Conservation (phyloP, 805 yeast species). For the Candida sphagnicola region DNA sequence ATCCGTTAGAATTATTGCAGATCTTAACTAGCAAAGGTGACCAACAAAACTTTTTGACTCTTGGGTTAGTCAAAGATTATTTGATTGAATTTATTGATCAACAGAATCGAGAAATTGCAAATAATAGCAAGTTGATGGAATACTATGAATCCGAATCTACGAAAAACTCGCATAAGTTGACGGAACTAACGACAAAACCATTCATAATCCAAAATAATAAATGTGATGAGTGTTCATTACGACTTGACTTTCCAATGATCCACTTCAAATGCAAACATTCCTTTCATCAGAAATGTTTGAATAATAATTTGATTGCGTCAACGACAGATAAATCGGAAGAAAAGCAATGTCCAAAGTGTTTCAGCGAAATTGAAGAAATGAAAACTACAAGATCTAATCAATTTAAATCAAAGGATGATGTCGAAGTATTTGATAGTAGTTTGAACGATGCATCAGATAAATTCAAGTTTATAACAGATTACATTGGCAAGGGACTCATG, state of each 20-base stretch:
- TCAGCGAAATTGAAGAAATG: conserved; percentile 66
- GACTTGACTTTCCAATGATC: conserved; percentile 71
- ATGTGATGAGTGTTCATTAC: conserved; percentile 63
- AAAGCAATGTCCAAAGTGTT: conserved; percentile 67
- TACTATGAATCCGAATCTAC: conserved; percentile 67
- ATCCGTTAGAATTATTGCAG: conserved; percentile 77
- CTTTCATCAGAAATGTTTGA: conserved; percentile 77
- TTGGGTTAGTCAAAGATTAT: conserved; percentile 70
- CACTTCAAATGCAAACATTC: conserved; percentile 87
- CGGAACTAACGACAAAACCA: conserved; percentile 43
- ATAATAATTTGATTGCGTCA: conserved; percentile 35
- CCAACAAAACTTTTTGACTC: conserved; percentile 53
- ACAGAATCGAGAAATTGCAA: conserved; percentile 62
- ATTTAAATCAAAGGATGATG: conserved; percentile 55
- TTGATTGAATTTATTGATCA: conserved; percentile 56
- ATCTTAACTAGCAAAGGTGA: conserved; percentile 34
- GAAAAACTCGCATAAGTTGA: conserved; percentile 50
- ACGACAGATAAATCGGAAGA: conserved; percentile 9
- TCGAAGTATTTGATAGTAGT: conserved; percentile 58
- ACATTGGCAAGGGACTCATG: conserved; percentile 85
- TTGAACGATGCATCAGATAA: conserved; percentile 55
- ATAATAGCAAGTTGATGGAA: conserved; percentile 60
- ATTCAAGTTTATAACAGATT: conserved; percentile 74
- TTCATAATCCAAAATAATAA: conserved; percentile 55
- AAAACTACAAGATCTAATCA: conserved; percentile 57